Evolutionary conservation across 2,329 filamentous ascomycete genomes (phyloP), one percentile per base, ranked within the genome.

Genomic region (Fusarium sulawesiense): DNA sequence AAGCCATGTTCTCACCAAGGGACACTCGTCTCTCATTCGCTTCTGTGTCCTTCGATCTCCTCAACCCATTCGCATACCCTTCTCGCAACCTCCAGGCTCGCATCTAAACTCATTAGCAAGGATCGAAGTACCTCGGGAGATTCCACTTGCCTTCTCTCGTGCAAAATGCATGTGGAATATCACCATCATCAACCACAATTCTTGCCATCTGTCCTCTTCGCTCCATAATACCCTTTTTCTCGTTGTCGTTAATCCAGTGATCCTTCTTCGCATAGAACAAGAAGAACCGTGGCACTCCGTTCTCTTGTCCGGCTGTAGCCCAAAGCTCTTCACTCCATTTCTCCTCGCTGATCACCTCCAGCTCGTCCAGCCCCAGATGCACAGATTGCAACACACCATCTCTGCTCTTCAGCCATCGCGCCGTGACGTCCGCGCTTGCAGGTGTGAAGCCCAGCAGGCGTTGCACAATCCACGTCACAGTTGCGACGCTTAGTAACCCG

Each of bases 81-180:
- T 30, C n/a, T 71, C 27, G 68, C 68, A 48, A 70, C 67, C 46
- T 70, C 55, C 41, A 70, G n/a, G 21, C 67, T 71, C 20, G 68
- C 54, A 57, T 71, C 68, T 70, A 20, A 25, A 42, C 37, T 13
- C 7, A 13, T 71, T 44, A 70, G 60, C 37, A 51, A 46, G 51
- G n/a, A 7, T n/a, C 48, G n/a, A 4, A 46, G 27, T 10, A 23
- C 6, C 20, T 23, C 34, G 18, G 25, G 16, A 2, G 3, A 32
- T 5, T 12, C 3, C 27, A 55, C 79, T 78, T 68, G 80, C 81
- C 74, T 60, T 82, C 77, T 16, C 68, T 78, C 1, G 78, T 79
- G 73, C 88, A 90, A 77, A 91, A 91, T 0, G 85, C 87, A 78
- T 91, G 89, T 10, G 85, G 86, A 12, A 91, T 77, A 12, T 83